phyloP scores from a whole-genome alignment of 2,329 filamentous ascomycete genomes.

The Hymenoscyphus salicellus region DNA sequence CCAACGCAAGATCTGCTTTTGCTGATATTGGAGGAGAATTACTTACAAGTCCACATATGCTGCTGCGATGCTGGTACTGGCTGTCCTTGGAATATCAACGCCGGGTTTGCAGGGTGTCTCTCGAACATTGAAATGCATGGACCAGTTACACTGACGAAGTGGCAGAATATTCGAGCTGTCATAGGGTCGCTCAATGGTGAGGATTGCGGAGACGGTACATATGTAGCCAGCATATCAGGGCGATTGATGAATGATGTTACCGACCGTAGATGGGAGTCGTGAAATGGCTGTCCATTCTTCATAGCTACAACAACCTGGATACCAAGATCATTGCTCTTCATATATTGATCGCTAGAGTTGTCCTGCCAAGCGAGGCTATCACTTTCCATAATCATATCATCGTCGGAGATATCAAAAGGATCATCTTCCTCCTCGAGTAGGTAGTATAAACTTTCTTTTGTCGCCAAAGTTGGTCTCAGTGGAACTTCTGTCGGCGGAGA shows the following conservation, averaged over 20 bases:
- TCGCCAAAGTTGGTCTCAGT: not conserved
- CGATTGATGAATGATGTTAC: slow-evolving; percentile 44
- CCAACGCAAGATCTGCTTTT: too few species aligned
- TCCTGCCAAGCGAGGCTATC: slow-evolving; percentile 46
- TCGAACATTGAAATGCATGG: slow-evolving; percentile 86
- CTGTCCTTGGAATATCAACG: slow-evolving; percentile 60
- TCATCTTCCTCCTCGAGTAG: slow-evolving; percentile 34
- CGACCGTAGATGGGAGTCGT: slow-evolving; percentile 41
- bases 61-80: slow-evolving; percentile 62
- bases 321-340: slow-evolving; percentile 31
- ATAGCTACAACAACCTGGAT: slow-evolving; percentile 28
- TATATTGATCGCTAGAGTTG: slow-evolving; percentile 40
- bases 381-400: slow-evolving; percentile 61
- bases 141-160: slow-evolving; percentile 87
- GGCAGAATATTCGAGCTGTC: slow-evolving; percentile 80
- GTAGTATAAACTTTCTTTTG: not conserved
- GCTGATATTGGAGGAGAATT: not conserved
- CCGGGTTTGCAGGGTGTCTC: slow-evolving; percentile 71
- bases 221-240: slow-evolving; percentile 58
- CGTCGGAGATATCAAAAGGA: slow-evolving; percentile 52
- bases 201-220: slow-evolving; percentile 61
- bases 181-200: slow-evolving; percentile 77
- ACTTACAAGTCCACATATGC: slow-evolving; percentile 62
- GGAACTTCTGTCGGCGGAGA: not conserved
- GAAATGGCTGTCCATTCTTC: slow-evolving; percentile 30